phyloP scores from a whole-genome alignment of 352 stramenopile genomes.

The Phytophthora citricola region DNA sequence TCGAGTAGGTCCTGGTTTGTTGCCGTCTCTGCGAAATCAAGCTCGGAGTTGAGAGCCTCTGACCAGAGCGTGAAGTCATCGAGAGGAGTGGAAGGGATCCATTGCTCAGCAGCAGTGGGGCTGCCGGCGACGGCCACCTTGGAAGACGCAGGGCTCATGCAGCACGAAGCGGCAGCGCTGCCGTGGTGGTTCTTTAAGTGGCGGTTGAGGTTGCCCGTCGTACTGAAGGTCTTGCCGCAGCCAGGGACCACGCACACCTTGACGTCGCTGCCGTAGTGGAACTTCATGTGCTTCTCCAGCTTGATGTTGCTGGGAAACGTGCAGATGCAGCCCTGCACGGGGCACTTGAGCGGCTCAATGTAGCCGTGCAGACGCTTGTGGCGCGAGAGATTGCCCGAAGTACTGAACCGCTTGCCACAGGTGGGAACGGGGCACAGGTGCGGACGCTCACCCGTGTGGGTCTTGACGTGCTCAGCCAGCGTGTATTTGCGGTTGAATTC shows the following conservation, averaged over 20 bases:
- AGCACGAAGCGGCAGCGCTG: slow-evolving; percentile 1
- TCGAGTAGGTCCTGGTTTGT: slow-evolving; percentile 46
- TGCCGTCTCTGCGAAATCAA: slow-evolving; percentile 22
- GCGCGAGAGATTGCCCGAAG: slow-evolving; percentile 50
- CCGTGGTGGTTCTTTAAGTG: slow-evolving; percentile 49
- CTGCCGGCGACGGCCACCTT: slow-evolving; percentile 22
- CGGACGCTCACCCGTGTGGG: slow-evolving; percentile 64
- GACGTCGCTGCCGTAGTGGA: slow-evolving; percentile 43
- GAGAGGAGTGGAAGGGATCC: slow-evolving; percentile 12
- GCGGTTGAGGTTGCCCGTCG: slow-evolving; percentile 51
- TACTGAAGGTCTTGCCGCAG: slow-evolving; percentile 58
- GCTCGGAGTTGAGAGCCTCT: slow-evolving; percentile 20
- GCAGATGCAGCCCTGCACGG: slow-evolving; percentile 32
- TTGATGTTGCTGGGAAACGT: slow-evolving; percentile 56
- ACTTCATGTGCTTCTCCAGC: slow-evolving; percentile 69
- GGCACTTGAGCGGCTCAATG: slow-evolving; percentile 42
- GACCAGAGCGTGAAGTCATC: slow-evolving; percentile 27
- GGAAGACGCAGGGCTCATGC: slow-evolving; percentile 18
- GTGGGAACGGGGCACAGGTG: slow-evolving; percentile 37
- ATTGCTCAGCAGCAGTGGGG: slow-evolving; percentile 33
- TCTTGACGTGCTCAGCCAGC: slow-evolving; percentile 74
- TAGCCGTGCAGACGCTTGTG: slow-evolving; percentile 48
- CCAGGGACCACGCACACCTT: slow-evolving; percentile 42
- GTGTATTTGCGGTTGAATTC: slow-evolving; percentile 72
- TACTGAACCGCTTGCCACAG: slow-evolving; percentile 57